Base-by-base conservation (phyloP, 2,329 filamentous ascomycete species). In the Tricladium varicosporioides region DNA sequence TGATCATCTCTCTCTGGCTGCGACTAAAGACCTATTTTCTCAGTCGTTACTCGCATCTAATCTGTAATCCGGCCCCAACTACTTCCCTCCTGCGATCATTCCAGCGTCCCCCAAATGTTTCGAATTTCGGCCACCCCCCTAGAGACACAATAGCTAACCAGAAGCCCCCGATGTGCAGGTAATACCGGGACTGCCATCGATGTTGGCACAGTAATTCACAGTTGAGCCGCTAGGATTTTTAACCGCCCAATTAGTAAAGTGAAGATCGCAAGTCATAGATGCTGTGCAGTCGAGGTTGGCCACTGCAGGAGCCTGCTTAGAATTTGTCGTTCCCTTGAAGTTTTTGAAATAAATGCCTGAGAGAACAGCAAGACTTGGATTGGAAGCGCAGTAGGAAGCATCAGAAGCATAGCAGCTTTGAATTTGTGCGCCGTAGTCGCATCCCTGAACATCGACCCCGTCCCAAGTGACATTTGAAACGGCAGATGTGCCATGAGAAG, bases 401-500 rank as follows among this genome's bases (percentile, higher is more conserved):
- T 72, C 66, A 22, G 71, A 71, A 18, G 67, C 68, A 57, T 77
- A 78, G 57, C 75, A 78, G 54, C 71, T 76, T 61, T 76, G 72
- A 13, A 78, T 74, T 57, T 77, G 75, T 59, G 76, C 70, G 3
- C 73, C 76, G 58, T 77, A 77, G 54, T 76, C 74, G 54, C 69
- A 73, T 9, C 69, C 66, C 1, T 71, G 60, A 5, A 76, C 71
- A 0, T 66, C 70, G 22, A 78, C 66, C 15, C 66, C 68, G 5
- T 69, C 65, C 54, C 68, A 78, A 0, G 74, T 78, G 18, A 78
- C 72, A 57, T 78, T 78, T 3, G 62, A 66, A 15, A 78, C 74
- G 0, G 69, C 70, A 0, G 74, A 72, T 0, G 65, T 59, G 14
- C 73, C 73, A 54, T 78, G 22, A 22, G 9, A 5, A 7, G 10